Evolutionary conservation across 1,284 basidiomycete species (phyloP).

Genomic region (Ganoderma sp.): DNA sequence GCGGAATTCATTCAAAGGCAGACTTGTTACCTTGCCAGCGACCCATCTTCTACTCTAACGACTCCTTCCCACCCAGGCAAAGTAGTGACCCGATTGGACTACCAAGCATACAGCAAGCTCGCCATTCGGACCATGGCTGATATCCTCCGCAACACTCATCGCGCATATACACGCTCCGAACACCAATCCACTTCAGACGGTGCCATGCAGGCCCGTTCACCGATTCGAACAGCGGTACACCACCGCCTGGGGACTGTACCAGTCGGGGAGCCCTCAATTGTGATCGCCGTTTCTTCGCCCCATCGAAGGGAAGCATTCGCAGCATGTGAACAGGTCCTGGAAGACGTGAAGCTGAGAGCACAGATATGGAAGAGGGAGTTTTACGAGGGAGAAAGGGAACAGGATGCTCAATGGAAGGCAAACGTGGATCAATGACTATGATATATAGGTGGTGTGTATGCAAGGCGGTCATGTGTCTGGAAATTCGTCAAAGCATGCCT

Average conservation of each 20-base stretch:
- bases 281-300: slow-evolving; percentile 86
- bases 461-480: slow-evolving; percentile 13
- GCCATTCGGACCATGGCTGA: slow-evolving; percentile 80
- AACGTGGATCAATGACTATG: slow-evolving; percentile 48
- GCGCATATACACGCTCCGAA: slow-evolving; percentile 49
- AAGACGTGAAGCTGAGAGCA: slow-evolving; percentile 81
- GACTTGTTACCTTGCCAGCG: background rate
- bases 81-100: slow-evolving; percentile 75
- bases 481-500: background rate
- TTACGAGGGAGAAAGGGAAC: slow-evolving; percentile 70
- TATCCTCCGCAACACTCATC: slow-evolving; percentile 59
- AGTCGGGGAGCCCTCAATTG: slow-evolving; percentile 81
- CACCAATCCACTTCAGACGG: slow-evolving; percentile 45
- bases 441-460: slow-evolving; percentile 8
- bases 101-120: slow-evolving; percentile 82
- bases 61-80: slow-evolving; percentile 55
- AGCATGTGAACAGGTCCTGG: slow-evolving; percentile 82
- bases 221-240: slow-evolving; percentile 65
- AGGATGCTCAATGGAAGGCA: slow-evolving; percentile 75
- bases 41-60: background rate
- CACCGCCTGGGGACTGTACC: slow-evolving; percentile 84
- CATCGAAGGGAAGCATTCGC: slow-evolving; percentile 84
- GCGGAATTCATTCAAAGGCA: slow-evolving; percentile 65
- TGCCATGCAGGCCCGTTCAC: slow-evolving; percentile 36
- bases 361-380: slow-evolving; percentile 93